Conservation (phyloP, 495 filamentous ascomycete genomes). For the Trichoderma gamsii region DNA sequence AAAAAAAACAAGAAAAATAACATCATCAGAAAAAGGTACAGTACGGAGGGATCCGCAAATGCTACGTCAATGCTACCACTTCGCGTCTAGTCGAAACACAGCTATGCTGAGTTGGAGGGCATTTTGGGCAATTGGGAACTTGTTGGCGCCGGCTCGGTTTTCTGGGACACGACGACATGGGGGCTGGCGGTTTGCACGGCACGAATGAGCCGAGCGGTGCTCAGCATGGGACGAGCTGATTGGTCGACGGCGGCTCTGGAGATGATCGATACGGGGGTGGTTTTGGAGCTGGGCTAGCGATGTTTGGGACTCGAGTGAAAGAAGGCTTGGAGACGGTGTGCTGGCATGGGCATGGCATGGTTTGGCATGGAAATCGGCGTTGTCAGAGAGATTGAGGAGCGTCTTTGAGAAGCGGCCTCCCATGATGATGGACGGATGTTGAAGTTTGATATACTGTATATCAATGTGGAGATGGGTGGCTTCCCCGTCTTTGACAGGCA, state of each 20-base stretch:
- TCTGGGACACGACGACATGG: not conserved
- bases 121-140: not conserved
- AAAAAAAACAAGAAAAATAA: not conserved
- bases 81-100: not conserved
- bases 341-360: not conserved
- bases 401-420: not conserved
- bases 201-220: slow-evolving; percentile 7
- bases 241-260: not conserved
- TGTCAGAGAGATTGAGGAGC: not conserved
- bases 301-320: not conserved
- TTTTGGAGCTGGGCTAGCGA: slow-evolving; percentile 4
- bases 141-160: not conserved
- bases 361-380: not conserved
- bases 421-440: not conserved
- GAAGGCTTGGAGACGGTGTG: not conserved
- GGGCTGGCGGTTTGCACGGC: slow-evolving; percentile 6
- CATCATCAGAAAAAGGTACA: not conserved
- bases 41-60: not conserved
- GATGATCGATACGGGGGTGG: not conserved
- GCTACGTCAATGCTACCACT: not conserved
- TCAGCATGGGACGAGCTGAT: not conserved
- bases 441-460: not conserved
- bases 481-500: too few species aligned
- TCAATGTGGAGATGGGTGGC: too few species aligned
- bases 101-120: not conserved